phyloP scores from a whole-genome alignment of 192 early-diverging fungal genomes.

The Gorgonomyces haynaldii region DNA sequence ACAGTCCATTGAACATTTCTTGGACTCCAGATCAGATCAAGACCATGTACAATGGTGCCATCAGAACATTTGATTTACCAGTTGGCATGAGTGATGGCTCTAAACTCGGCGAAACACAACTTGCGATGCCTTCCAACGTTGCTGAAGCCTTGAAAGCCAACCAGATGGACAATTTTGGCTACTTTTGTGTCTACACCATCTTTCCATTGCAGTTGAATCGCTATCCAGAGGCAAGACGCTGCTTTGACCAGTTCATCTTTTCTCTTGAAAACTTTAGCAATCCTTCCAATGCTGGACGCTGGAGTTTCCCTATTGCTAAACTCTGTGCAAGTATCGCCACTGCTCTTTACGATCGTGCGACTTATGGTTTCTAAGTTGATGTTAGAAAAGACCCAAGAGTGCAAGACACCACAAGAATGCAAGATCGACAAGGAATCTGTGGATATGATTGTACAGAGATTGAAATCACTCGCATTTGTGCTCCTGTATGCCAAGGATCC shows the following conservation, averaged over 20 bases:
- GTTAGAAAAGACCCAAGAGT: conserved; percentile 44
- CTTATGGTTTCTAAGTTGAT: conserved; percentile 19
- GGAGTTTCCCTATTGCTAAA: conserved; percentile 62
- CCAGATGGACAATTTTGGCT: not conserved
- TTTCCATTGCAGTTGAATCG: not conserved
- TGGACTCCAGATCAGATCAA: conserved; percentile 53
- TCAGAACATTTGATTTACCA: conserved; percentile 22
- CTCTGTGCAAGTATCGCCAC: conserved; percentile 56
- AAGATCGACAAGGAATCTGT: conserved; percentile 47
- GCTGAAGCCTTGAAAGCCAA: conserved; percentile 9
- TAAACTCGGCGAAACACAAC: too few relatives aligned
- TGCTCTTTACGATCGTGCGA: conserved; percentile 54
- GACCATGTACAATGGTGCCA: conserved; percentile 43
- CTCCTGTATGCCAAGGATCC: conserved; percentile 68
- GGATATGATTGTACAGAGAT: conserved; percentile 48
- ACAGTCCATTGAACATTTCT: conserved; percentile 19
- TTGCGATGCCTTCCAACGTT: conserved; percentile 24
- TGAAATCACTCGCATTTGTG: conserved; percentile 50
- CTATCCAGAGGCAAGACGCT: conserved; percentile 39
- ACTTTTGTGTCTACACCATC: conserved; percentile 65
- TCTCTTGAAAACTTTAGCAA: conserved; percentile 82
- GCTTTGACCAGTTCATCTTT: conserved; percentile 65
- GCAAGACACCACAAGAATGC: conserved; percentile 44
- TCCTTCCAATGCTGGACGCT: conserved; percentile 82
- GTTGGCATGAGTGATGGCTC: conserved; percentile 35